phyloP scores from a whole-genome alignment of 1,284 basidiomycete species.

The Malassezia sp. region DNA sequence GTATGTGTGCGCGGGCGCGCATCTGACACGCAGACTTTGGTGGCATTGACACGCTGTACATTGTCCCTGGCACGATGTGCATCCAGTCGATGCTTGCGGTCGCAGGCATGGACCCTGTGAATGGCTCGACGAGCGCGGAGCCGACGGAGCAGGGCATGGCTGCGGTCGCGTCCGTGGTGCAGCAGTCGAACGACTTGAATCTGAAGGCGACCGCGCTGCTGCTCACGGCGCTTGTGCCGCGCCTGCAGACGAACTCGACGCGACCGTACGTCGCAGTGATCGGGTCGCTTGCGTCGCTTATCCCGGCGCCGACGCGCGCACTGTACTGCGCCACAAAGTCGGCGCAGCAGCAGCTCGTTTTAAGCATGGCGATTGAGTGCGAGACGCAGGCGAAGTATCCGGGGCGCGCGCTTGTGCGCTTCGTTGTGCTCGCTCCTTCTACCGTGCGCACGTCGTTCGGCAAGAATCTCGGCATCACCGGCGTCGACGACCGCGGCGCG shows the following conservation, averaged over 20 bases:
- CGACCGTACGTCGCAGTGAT: constrained; percentile 66
- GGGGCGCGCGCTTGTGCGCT: constrained; percentile 8
- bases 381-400: constrained; percentile 31
- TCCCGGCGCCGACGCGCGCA: constrained; percentile 71
- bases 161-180: constrained; percentile 40
- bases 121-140: constrained; percentile 11
- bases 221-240: constrained; percentile 53
- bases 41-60: constrained; percentile 68
- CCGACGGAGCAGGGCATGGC: constrained; percentile 39
- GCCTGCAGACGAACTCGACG: constrained; percentile 60
- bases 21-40: constrained; percentile 51
- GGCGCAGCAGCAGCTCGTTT: constrained; percentile 64
- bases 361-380: constrained; percentile 61
- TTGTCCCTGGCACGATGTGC: constrained; percentile 72
- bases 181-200: constrained; percentile 46
- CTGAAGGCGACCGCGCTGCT: constrained; percentile 48
- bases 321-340: constrained; percentile 73
- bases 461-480: background rate
- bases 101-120: constrained; percentile 54
- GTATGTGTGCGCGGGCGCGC: background rate
- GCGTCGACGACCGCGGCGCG: background rate
- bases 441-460: constrained; percentile 23
- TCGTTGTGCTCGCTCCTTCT: constrained; percentile 17
- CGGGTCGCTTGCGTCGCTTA: constrained; percentile 63
- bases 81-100: constrained; percentile 62